Percentiles rank a stretch among this genome's conserved stretches.
phyloP scores from a whole-genome alignment of 768 basidiomycete genomes.

The Auriscalpium vulgare region DNA sequence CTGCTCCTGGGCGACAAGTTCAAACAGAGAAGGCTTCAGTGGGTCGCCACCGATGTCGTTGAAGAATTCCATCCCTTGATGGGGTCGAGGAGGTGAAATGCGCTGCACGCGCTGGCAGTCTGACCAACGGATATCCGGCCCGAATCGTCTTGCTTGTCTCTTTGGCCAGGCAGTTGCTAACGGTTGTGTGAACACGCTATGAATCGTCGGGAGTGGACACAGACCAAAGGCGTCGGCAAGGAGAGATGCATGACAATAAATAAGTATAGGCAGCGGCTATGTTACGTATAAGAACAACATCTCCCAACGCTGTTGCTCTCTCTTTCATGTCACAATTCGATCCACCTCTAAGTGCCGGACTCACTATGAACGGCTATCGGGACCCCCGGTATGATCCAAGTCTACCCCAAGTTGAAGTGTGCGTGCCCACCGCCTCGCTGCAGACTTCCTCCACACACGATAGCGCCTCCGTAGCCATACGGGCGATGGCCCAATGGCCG shows the following conservation, averaged over 20 bases:
- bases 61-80: slow-evolving; percentile 65
- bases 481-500: no score
- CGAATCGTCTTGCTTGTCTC: no score
- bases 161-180: no score
- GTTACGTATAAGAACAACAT: not conserved
- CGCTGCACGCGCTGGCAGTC: not conserved
- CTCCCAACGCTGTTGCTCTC: no score
- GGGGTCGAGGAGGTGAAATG: not conserved
- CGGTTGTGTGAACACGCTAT: no score
- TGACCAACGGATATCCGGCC: no score
- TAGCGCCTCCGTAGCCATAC: not conserved
- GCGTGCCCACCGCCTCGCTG: slow-evolving; percentile 9
- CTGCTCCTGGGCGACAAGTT: slow-evolving; percentile 90
- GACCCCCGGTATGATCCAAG: slow-evolving; percentile 9
- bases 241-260: no score
- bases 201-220: no score
- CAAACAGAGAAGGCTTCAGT: slow-evolving; percentile 77
- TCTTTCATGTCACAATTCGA: no score
- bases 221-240: no score
- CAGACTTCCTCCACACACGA: slow-evolving; percentile 7
- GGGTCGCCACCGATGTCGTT: slow-evolving; percentile 68
- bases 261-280: no score
- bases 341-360: no score
- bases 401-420: slow-evolving; percentile 14
- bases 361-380: slow-evolving; percentile 5